A percentile compares a stretch with the other conserved stretches of the same genome.
Evolutionary conservation across 176 grass and related monocot species (phyloP).

Genomic region (Alopecurus myosuroides): DNA sequence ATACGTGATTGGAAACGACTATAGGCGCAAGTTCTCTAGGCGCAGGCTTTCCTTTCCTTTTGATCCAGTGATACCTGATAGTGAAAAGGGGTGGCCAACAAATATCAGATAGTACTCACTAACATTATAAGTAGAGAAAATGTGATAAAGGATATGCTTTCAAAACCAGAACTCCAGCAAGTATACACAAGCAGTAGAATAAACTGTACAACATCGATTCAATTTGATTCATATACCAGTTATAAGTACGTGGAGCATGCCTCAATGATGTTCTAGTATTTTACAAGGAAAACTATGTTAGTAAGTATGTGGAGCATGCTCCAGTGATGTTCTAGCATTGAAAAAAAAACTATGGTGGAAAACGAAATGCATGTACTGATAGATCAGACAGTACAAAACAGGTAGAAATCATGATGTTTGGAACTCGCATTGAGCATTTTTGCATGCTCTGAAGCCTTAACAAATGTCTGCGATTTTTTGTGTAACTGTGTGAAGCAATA

Average conservation of each 20-base stretch:
- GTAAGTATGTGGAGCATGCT: background rate
- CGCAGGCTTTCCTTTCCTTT: conserved; percentile 87
- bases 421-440: background rate
- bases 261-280: background rate
- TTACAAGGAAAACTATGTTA: background rate
- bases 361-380: background rate
- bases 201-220: background rate
- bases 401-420: background rate
- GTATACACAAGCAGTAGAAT: background rate
- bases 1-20: conserved; percentile 96
- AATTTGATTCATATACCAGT: background rate
- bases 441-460: background rate
- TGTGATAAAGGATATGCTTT: background rate
- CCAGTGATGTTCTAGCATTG: background rate
- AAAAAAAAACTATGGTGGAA: background rate
- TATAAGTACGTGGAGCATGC: background rate
- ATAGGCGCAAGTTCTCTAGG: conserved; percentile 83
- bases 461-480: background rate
- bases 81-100: background rate
- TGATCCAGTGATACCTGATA: conserved; percentile 92
- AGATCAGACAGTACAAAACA: background rate
- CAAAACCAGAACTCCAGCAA: background rate
- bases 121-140: conserved; percentile 1
- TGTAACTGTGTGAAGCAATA: background rate
- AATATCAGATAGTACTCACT: conserved; percentile 9